These are phyloP conservation scores for Stachybotrys elegans DNA, from an alignment of 2,329 filamentous ascomycete species.

Conservation along the genomic window DNA sequence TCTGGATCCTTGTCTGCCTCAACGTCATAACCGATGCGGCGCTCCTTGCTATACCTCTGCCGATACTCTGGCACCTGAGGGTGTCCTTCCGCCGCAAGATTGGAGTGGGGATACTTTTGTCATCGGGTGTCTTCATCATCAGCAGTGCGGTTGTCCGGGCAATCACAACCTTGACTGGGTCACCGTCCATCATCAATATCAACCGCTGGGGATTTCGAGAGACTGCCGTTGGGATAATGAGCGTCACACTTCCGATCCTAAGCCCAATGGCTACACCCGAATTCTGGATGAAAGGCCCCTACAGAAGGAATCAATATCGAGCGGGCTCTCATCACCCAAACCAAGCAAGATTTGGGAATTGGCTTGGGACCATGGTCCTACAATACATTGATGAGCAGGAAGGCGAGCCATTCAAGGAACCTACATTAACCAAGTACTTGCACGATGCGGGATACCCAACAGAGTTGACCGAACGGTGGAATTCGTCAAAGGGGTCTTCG, in stretches of 20 bases:
- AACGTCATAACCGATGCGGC: slow-evolving; percentile 19
- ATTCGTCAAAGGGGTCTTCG: background rate
- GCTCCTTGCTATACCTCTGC: slow-evolving; percentile 18
- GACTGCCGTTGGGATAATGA: background rate
- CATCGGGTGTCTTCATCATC: slow-evolving; percentile 20
- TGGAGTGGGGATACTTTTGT: slow-evolving; percentile 14
- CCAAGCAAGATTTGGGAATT: background rate
- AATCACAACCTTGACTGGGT: slow-evolving; percentile 11
- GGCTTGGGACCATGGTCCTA: background rate
- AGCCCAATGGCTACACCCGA: background rate
- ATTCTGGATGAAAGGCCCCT: slow-evolving; percentile 1
- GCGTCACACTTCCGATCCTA: background rate
- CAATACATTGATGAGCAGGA: background rate
- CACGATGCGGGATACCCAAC: background rate
- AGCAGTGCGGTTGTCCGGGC: slow-evolving; percentile 18
- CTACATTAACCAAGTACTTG: background rate
- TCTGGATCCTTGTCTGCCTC: slow-evolving; percentile 14
- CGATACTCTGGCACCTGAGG: slow-evolving; percentile 13
- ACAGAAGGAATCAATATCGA: background rate
- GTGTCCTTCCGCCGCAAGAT: background rate
- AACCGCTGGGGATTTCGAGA: slow-evolving; percentile 3
- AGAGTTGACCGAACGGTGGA: background rate
- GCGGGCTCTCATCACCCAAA: background rate
- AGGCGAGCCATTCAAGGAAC: background rate
- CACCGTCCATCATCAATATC: slow-evolving; percentile 19